phyloP scores from a whole-genome alignment of 176 grass and related monocot species.

The Oropetium thomaeum region DNA sequence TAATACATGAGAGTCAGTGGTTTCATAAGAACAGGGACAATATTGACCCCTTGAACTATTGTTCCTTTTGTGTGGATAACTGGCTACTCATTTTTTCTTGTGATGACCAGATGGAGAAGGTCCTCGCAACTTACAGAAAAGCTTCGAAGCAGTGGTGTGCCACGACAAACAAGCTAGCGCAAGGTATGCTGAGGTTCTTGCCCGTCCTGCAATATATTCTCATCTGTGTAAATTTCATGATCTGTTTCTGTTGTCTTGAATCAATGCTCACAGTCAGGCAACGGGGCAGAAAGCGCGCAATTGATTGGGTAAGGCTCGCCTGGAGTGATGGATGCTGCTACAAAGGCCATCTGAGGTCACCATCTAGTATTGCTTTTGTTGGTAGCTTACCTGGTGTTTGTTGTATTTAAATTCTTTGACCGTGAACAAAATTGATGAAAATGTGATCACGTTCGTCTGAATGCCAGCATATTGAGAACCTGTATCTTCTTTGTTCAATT shows the following conservation, averaged over 20 bases:
- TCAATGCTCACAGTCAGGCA: conserved; percentile 57
- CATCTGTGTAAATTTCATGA: neutral
- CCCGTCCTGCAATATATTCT: neutral
- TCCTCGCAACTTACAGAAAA: conserved; percentile 74
- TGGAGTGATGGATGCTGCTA: neutral
- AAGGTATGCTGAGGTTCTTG: conserved; percentile 40
- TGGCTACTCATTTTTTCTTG: neutral
- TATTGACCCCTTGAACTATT: neutral
- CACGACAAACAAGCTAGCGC: conserved; percentile 89
- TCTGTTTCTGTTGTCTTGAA: neutral
- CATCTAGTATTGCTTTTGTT: neutral
- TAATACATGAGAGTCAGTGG: neutral
- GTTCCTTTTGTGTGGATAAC: neutral
- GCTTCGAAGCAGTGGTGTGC: conserved; percentile 89
- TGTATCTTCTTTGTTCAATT: neutral
- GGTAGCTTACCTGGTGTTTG: neutral
- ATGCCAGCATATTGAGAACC: neutral
- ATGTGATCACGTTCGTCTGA: neutral
- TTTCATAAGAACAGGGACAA: neutral
- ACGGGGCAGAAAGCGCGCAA: conserved; percentile 79
- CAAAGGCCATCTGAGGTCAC: neutral
- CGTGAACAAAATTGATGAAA: neutral
- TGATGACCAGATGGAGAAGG: conserved; percentile 66
- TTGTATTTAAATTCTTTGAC: neutral
- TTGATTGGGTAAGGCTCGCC: conserved; percentile 52